Evolutionary conservation across 495 filamentous ascomycete genomes (phyloP).

Genomic region (Pyronema domesticum): DNA sequence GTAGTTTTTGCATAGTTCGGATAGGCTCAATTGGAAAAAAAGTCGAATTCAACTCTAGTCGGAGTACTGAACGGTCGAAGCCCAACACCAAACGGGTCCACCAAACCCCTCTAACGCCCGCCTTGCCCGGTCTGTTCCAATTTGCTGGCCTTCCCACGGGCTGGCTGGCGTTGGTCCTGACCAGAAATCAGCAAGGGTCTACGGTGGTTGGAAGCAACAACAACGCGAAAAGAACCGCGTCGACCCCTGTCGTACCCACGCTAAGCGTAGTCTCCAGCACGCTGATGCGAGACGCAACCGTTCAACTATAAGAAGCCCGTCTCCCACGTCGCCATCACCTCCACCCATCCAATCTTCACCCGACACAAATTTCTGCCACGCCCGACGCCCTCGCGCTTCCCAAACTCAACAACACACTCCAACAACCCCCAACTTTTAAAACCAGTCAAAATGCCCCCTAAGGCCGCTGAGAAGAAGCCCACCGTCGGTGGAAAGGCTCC

Average conservation of each 20-base stretch:
- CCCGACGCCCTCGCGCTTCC: background rate
- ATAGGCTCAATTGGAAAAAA: no score
- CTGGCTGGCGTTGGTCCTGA: no score
- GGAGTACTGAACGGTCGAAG: no score
- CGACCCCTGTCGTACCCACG: background rate
- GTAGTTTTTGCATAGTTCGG: no score
- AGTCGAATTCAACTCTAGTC: no score
- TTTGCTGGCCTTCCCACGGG: no score
- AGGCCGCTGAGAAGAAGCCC: slow-evolving; percentile 92
- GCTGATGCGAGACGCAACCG: background rate
- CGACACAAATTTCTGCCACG: slow-evolving; percentile 25
- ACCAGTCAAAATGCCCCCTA: slow-evolving; percentile 68
- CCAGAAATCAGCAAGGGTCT: background rate
- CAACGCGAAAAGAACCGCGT: background rate
- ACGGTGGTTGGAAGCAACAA: background rate
- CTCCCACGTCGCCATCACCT: slow-evolving; percentile 27
- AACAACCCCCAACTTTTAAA: slow-evolving; percentile 7
- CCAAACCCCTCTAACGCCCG: no score
- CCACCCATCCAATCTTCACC: slow-evolving; percentile 29
- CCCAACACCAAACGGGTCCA: no score
- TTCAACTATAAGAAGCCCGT: slow-evolving; percentile 26
- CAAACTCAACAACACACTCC: slow-evolving; percentile 9
- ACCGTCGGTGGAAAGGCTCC: slow-evolving; percentile 93
- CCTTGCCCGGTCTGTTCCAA: no score
- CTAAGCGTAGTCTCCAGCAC: background rate